phyloP scores from a whole-genome alignment of 108 stramenopile genomes.

The Mediolabrus comicus region DNA sequence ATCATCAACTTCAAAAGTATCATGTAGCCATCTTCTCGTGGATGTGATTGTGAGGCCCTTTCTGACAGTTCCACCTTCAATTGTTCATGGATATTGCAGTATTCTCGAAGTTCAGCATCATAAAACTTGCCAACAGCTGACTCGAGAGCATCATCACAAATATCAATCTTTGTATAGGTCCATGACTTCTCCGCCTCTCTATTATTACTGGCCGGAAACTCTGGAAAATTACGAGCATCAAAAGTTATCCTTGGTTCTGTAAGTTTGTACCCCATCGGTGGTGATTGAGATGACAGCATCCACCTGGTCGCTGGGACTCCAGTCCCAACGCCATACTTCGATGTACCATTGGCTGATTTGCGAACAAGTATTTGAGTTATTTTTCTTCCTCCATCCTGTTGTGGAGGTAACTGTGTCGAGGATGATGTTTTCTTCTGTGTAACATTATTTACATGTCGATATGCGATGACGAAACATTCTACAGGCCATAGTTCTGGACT shows the following conservation, averaged over 20 bases:
- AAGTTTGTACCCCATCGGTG: conserved; percentile 27
- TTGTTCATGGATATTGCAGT: not conserved
- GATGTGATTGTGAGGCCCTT: too few relatives aligned
- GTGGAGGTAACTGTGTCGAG: too few relatives aligned
- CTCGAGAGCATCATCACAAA: conserved; percentile 2
- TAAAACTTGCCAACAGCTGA: not conserved
- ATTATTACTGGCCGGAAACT: conserved; percentile 20
- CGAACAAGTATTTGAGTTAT: conserved; percentile 33
- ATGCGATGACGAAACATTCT: conserved; percentile 38
- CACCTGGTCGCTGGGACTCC: conserved; percentile 39
- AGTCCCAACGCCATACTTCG: conserved; percentile 39
- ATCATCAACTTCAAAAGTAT: too few relatives aligned
- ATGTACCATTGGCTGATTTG: conserved; percentile 42
- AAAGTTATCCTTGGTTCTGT: conserved; percentile 8
- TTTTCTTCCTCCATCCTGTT: not conserved
- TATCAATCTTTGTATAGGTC: conserved; percentile 32
- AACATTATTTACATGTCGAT: conserved; percentile 6
- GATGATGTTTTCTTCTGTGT: not conserved
- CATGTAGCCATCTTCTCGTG: too few relatives aligned
- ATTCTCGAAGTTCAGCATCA: not conserved
- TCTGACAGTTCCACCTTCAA: not conserved
- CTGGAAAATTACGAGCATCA: conserved; percentile 28
- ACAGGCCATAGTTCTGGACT: conserved; percentile 45
- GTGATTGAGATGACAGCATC: conserved; percentile 12
- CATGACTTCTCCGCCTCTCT: not conserved